Base-by-base conservation (phyloP, 495 filamentous ascomycete genomes). In the Tuber microsphaerosporum region DNA sequence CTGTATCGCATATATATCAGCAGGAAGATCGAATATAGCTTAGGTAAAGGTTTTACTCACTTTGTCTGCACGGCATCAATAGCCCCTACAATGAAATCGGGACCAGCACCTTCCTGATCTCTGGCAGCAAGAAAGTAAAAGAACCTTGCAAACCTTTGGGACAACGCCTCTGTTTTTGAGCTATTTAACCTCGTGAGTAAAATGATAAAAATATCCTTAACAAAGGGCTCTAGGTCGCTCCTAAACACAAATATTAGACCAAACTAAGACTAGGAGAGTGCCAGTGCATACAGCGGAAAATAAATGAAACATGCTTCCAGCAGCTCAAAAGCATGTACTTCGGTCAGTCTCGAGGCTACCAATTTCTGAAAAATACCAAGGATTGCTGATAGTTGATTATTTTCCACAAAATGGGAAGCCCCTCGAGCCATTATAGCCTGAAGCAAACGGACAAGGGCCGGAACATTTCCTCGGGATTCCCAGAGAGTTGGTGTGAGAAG, bases 361-460 rank as follows among this genome's bases (percentile, higher is more conserved):
- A 99, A 88, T 73, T 91, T 91, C 82, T 98, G 96, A 87, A 98
- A 98, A 70, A 98, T 93, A 76, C 92, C 91, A 42, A 99, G 87
- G 77, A 97, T 88, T 14, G 90, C 87, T 80, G 93, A 92, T 72
- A 97, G 82, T 81, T 93, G 91, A 79, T 93, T 91, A 80, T 91
- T 90, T 69, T 88, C 87, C 12, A 92, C 83, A 77, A 99, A 93
- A 71, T 88, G 87, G 48, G 88, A 83, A 14, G 91, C 88, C 16
- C 89, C 91, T 76, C 92, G 92, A 19, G 91, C 88, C 79, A 97
- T 91, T 77, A 97, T 90, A 4, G 93, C 90, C 16, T 90, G 88
- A n/a, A 99, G 85, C 71, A 98, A 86, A 39, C 94, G 90, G 71
- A 93, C 90, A 73, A 97, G 88, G 9, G 94, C 94, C 8, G 96